These are phyloP conservation scores for Salvia rosmarinus DNA, from an alignment of 257 asterid species.

Conservation along the genomic window DNA sequence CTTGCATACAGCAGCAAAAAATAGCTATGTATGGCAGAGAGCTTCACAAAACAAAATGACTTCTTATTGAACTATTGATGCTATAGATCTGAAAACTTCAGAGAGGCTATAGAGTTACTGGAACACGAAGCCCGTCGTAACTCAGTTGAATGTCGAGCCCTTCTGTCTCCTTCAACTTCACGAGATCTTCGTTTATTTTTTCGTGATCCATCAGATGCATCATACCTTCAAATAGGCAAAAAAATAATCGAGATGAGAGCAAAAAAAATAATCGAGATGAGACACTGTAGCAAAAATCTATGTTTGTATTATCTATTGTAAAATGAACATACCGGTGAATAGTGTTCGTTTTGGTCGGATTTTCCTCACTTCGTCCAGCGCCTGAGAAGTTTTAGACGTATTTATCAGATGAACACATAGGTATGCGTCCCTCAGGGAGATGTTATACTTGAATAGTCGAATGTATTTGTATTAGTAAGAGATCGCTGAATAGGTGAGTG, in stretches of 20 bases:
- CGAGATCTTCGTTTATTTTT: conserved; percentile 59
- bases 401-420: conserved; percentile 1
- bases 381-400: conserved; percentile 49
- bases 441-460: too few relatives aligned
- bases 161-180: conserved; percentile 72
- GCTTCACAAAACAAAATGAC: conserved; percentile 5
- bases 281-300: too few relatives aligned
- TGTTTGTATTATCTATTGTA: too few relatives aligned
- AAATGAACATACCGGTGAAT: conserved; percentile 68
- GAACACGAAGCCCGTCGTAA: conserved; percentile 87
- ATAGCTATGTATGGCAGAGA: neutral
- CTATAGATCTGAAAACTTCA: neutral
- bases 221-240: conserved; percentile 66
- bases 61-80: conserved; percentile 7
- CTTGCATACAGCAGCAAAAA: conserved; percentile 6
- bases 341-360: conserved; percentile 82
- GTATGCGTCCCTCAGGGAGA: too few relatives aligned
- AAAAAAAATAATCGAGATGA: too few relatives aligned
- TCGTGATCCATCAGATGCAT: conserved; percentile 99
- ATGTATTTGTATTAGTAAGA: neutral
- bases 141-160: conserved; percentile 86
- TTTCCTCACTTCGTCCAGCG: conserved; percentile 88
- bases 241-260: too few relatives aligned
- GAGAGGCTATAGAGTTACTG: conserved; percentile 53
- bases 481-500: neutral